These are phyloP conservation scores for Phaeosphaeriaceae sp. DNA, from an alignment of 2,329 filamentous ascomycete genomes.

Conservation along the genomic window DNA sequence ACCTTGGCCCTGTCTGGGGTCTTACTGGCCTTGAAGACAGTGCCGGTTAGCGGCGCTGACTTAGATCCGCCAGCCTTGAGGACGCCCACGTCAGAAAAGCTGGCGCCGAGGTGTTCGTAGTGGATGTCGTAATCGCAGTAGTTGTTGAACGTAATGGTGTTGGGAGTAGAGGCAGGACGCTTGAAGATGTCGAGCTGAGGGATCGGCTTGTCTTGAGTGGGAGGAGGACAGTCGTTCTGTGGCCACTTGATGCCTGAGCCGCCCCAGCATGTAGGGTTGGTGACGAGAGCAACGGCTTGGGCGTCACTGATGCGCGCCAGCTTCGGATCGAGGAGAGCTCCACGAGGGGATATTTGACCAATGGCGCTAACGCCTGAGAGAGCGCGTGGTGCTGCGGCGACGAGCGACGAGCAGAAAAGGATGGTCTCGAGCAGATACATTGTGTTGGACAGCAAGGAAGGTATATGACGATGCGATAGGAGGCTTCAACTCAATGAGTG, in stretches of 20 bases:
- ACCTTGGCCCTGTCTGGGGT: constrained; percentile 13
- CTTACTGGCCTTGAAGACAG: constrained; percentile 21
- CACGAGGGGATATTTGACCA: neutral
- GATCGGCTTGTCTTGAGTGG: constrained; percentile 7
- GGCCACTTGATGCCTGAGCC: constrained; percentile 19
- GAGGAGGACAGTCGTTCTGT: constrained; percentile 14
- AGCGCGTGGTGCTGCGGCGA: neutral
- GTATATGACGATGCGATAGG: neutral
- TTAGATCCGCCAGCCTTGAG: constrained; percentile 12
- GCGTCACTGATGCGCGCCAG: neutral
- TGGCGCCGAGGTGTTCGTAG: constrained; percentile 15
- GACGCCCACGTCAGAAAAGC: constrained; percentile 2
- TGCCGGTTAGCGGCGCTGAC: constrained; percentile 12
- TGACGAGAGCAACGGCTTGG: neutral
- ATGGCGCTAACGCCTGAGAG: neutral
- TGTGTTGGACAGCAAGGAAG: neutral
- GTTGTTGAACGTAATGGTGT: constrained; percentile 23
- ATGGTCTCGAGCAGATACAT: constrained; percentile 1
- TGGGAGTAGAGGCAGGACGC: constrained; percentile 7
- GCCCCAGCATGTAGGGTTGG: constrained; percentile 1
- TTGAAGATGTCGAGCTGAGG: constrained; percentile 21
- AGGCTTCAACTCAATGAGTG: constrained; percentile 1
- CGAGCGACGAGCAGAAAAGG: neutral
- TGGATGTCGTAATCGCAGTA: constrained; percentile 26
- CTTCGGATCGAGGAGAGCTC: neutral